phyloP scores from a whole-genome alignment of 768 basidiomycete genomes.

The Suillus cothurnatus region DNA sequence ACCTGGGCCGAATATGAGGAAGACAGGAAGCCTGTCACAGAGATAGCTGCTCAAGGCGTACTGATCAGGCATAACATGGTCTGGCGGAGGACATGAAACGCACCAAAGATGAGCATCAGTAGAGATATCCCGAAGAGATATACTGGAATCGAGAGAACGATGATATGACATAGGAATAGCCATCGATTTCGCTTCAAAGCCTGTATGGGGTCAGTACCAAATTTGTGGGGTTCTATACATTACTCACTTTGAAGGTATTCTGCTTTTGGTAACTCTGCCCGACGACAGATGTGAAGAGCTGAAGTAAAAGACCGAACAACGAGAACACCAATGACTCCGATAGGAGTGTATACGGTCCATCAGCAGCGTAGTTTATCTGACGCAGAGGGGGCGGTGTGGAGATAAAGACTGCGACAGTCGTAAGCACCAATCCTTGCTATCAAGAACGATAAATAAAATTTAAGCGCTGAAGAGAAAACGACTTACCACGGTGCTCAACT shows the following conservation, averaged over 20 bases:
- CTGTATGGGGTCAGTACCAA: neutral
- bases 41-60: neutral
- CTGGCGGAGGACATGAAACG: neutral
- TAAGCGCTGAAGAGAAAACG: no score
- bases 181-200: neutral
- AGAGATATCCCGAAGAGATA: neutral
- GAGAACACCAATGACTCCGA: conserved; percentile 2
- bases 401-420: conserved; percentile 2
- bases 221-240: neutral
- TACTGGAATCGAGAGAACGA: neutral
- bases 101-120: neutral
- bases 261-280: neutral
- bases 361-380: neutral
- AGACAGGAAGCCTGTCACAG: conserved; percentile 2
- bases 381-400: neutral
- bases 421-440: conserved; percentile 4
- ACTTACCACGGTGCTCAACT: neutral
- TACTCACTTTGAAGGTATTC: neutral
- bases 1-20: neutral
- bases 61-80: neutral
- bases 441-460: neutral
- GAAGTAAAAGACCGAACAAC: neutral
- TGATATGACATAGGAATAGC: neutral
- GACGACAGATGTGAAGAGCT: neutral
- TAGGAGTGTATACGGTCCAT: neutral